These are phyloP conservation scores for Durusdinium trenchii DNA, from an alignment of 73 alveolate genomes.

Conservation along the genomic window DNA sequence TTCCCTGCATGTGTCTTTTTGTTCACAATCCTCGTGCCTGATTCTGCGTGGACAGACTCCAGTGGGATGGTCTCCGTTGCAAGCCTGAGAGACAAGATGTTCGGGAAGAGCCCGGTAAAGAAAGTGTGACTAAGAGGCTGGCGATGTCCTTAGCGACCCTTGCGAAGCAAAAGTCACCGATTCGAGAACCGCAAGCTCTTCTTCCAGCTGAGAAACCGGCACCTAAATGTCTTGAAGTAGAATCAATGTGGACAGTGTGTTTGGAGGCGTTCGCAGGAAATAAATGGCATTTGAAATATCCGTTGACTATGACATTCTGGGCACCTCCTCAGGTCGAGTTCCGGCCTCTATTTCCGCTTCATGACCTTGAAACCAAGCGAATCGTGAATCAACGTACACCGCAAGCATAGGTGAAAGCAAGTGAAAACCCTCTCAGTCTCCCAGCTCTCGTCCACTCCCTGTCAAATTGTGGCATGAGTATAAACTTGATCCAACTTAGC, in stretches of 20 bases:
- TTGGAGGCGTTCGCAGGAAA: background rate
- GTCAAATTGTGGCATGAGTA: too few species aligned
- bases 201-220: slow-evolving; percentile 48
- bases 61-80: slow-evolving; percentile 12
- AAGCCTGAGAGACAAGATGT: background rate
- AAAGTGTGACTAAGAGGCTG: background rate
- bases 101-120: background rate
- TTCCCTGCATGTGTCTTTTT: background rate
- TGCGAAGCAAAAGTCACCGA: slow-evolving; percentile 28
- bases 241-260: background rate
- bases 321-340: too few species aligned
- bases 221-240: background rate
- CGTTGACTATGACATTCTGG: too few species aligned
- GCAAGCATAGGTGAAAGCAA: too few species aligned
- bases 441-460: too few species aligned
- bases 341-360: too few species aligned
- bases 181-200: slow-evolving; percentile 37
- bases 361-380: too few species aligned
- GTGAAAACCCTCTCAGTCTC: too few species aligned
- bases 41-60: background rate
- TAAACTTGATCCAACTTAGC: too few species aligned
- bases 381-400: too few species aligned
- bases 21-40: background rate
- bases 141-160: slow-evolving; percentile 28
- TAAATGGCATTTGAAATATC: too few species aligned